Evolutionary conservation across 192 early-diverging fungal genomes (phyloP).

Genomic region (Coemansia sp.): DNA sequence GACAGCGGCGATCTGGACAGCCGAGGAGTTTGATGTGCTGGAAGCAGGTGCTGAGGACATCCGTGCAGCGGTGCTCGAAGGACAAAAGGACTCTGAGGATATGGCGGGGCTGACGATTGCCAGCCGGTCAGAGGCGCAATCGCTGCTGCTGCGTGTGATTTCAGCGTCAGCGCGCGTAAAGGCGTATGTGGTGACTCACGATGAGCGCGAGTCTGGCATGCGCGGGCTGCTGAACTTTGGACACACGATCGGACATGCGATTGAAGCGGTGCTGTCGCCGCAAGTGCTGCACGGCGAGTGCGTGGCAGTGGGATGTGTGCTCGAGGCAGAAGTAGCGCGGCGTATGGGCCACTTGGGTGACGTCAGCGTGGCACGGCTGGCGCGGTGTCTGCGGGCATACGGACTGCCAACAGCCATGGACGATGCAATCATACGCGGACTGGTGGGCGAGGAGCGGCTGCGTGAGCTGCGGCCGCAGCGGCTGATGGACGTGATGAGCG

Average conservation of each 20-base stretch:
- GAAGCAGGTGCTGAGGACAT: constrained; percentile 85
- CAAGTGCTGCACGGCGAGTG: constrained; percentile 95
- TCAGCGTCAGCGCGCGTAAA: constrained; percentile 87
- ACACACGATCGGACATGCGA: constrained; percentile 94
- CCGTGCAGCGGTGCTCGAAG: constrained; percentile 66
- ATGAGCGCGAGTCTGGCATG: constrained; percentile 93
- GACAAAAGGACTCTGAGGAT: constrained; percentile 13
- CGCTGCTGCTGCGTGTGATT: constrained; percentile 78
- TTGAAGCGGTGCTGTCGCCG: constrained; percentile 88
- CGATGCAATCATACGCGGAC: constrained; percentile 70
- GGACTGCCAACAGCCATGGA: constrained; percentile 83
- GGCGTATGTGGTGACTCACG: constrained; percentile 90
- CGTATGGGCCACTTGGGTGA: constrained; percentile 83
- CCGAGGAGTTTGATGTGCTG: constrained; percentile 84
- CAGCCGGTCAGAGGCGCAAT: constrained; percentile 64
- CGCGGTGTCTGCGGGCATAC: constrained; percentile 81
- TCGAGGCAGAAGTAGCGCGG: constrained; percentile 91
- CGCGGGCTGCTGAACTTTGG: constrained; percentile 97
- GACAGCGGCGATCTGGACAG: constrained; percentile 91
- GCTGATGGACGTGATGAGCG: constrained; percentile 85
- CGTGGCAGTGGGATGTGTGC: constrained; percentile 90
- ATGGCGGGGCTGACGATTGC: constrained; percentile 36
- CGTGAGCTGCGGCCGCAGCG: constrained; percentile 69
- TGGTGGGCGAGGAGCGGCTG: constrained; percentile 64
- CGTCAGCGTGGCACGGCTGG: constrained; percentile 81